These are phyloP conservation scores for Reticulascus tulasneorum DNA, from an alignment of 2,329 filamentous ascomycete genomes.

Conservation along the genomic window DNA sequence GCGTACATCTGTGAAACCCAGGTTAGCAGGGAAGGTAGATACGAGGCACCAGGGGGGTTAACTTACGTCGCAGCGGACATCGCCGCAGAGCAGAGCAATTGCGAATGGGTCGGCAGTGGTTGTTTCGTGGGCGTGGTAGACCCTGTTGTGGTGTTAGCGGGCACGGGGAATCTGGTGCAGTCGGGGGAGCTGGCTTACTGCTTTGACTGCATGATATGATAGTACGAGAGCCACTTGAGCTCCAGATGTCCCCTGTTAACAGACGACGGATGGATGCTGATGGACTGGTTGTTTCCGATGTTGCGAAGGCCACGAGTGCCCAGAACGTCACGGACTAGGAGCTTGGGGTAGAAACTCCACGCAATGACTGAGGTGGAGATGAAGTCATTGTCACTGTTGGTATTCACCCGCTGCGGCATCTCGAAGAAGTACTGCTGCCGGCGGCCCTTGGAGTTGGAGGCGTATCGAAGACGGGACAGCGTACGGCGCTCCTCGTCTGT, in stretches of 20 bases:
- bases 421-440: slow-evolving; percentile 73
- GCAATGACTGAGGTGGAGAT: slow-evolving; percentile 79
- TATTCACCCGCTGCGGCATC: slow-evolving; percentile 71
- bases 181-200: slow-evolving; percentile 43
- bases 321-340: slow-evolving; percentile 71
- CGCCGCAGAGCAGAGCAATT: slow-evolving; percentile 79
- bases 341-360: slow-evolving; percentile 93
- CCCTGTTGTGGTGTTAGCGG: slow-evolving; percentile 39
- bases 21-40: slow-evolving; percentile 4
- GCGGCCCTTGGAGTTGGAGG: slow-evolving; percentile 43
- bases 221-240: slow-evolving; percentile 85
- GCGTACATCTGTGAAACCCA: slow-evolving; percentile 64
- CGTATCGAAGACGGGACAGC: slow-evolving; percentile 66
- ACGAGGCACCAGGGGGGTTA: not conserved
- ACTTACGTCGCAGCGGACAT: slow-evolving; percentile 77
- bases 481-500: slow-evolving; percentile 67
- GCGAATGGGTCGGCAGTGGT: slow-evolving; percentile 77
- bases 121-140: slow-evolving; percentile 88
- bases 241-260: slow-evolving; percentile 73
- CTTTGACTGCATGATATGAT: slow-evolving; percentile 94
- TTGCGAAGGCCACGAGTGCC: slow-evolving; percentile 79
- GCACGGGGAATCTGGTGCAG: slow-evolving; percentile 3
- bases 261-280: slow-evolving; percentile 81
- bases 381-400: slow-evolving; percentile 74
- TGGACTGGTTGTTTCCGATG: slow-evolving; percentile 85